Evolutionary conservation across 352 stramenopile species (phyloP).

Genomic region (Blastocystis sp.): DNA sequence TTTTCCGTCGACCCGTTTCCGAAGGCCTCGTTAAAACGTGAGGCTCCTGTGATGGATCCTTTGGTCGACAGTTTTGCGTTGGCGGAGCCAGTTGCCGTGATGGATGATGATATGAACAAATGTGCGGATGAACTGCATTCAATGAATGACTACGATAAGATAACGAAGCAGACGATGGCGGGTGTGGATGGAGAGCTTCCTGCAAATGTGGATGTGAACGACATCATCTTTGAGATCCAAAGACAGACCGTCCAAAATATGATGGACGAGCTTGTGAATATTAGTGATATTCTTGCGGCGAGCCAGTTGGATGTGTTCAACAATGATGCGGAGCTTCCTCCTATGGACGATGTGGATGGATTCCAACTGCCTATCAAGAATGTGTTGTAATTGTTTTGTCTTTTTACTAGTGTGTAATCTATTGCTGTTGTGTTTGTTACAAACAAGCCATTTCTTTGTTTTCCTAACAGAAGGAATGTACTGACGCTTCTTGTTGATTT

Average conservation of each 20-base stretch:
- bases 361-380: not conserved
- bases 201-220: not conserved
- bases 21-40: not conserved
- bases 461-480: not conserved
- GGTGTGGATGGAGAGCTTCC: not conserved
- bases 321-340: not conserved
- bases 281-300: constrained; percentile 42
- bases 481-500: not conserved
- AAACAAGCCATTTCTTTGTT: constrained; percentile 19
- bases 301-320: constrained; percentile 45
- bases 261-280: constrained; percentile 49
- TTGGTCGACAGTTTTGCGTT: not conserved
- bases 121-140: constrained; percentile 40
- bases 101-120: constrained; percentile 28
- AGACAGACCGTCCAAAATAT: constrained; percentile 46
- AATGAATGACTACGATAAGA: constrained; percentile 41
- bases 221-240: constrained; percentile 45
- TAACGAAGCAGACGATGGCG: constrained; percentile 31
- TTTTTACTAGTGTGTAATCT: not conserved
- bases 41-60: not conserved
- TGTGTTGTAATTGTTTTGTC: not conserved
- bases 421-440: not conserved
- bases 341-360: constrained; percentile 7
- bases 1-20: not conserved
- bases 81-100: not conserved